Evolutionary conservation across 1,139 yeast species (phyloP), one percentile per base, ranked within the genome.

Genomic region (Saccharomyces hybrid): DNA sequence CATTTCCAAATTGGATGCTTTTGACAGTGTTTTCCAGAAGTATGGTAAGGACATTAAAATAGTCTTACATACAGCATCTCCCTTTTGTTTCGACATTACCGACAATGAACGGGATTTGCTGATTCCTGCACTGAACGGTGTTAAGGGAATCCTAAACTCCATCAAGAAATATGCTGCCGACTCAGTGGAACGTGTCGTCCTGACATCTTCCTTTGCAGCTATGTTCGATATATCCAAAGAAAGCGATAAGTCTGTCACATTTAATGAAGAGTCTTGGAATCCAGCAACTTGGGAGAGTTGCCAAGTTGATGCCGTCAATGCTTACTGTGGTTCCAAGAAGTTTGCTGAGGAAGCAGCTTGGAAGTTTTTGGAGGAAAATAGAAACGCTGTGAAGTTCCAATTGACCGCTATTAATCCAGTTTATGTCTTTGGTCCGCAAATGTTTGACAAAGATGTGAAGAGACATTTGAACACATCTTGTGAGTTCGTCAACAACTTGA

Each of bases 211-310:
- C 0, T 76, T 71, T 62, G 83, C 82, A 13, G 75, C 84, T 0
- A 73, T 77, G 25, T 38, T 14, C 16, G 42, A 32, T 14, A 47
- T 46, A 7, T 29, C 31, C 3, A 63, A 96, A 88, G 70, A 90
- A 86, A 74, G 86, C 93, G 95, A 91, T 87, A 84, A 83, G 93
- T 78, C 67, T 7, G 28, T 52, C n/a, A 57, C 55, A 3, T 57
- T 60, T 25, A 66, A 60, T 16, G 81, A 77, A 59, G 60, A 66
- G 3, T 57, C 68, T 5, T 78, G 81, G 80, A 75, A 75, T 58
- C 68, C 68, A 46, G 70, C 73, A 47, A 65, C 72, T 14, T 67
- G 72, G 66, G 74, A 73, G 32, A 50, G 66, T 63, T 55, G 73
- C 73, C 50, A 63, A 52, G 53, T 58, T 23, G 63, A 69, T 53